phyloP scores from a whole-genome alignment of 176 grass and related monocot species.

The Echinochloa phyllopogon region DNA sequence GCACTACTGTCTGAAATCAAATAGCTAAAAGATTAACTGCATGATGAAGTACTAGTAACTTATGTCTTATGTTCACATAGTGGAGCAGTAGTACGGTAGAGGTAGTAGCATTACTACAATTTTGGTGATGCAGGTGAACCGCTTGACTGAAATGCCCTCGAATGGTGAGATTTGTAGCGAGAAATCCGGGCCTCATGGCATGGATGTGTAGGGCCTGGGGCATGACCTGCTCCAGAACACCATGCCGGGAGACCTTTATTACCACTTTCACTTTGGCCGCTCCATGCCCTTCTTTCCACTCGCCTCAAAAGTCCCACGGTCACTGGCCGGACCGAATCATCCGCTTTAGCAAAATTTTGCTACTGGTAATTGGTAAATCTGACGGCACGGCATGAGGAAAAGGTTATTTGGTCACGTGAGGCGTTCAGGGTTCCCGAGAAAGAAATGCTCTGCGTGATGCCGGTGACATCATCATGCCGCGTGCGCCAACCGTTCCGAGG shows the following conservation, averaged over 20 bases:
- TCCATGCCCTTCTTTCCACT: not conserved
- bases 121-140: not conserved
- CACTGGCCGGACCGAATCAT: slow-evolving; percentile 42
- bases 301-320: slow-evolving; percentile 41
- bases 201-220: slow-evolving; percentile 43
- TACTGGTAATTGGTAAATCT: not conserved
- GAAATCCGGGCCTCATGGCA: slow-evolving; percentile 13
- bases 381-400: not conserved
- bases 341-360: slow-evolving; percentile 14
- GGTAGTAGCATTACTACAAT: not conserved
- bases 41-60: not conserved
- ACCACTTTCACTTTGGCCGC: not conserved
- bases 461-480: slow-evolving; percentile 38
- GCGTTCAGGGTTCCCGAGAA: slow-evolving; percentile 26
- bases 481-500: slow-evolving; percentile 25
- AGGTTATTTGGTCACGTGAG: slow-evolving; percentile 41
- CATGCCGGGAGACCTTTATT: slow-evolving; percentile 12
- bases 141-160: not conserved
- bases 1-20: not conserved
- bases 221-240: slow-evolving; percentile 48
- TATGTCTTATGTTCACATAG: not conserved
- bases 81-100: not conserved
- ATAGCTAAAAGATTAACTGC: not conserved
- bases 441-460: not conserved
- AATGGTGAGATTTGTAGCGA: slow-evolving; percentile 9